These are phyloP conservation scores for Claviceps spartinae DNA, from an alignment of 2,329 filamentous ascomycete species.

Conservation along the genomic window DNA sequence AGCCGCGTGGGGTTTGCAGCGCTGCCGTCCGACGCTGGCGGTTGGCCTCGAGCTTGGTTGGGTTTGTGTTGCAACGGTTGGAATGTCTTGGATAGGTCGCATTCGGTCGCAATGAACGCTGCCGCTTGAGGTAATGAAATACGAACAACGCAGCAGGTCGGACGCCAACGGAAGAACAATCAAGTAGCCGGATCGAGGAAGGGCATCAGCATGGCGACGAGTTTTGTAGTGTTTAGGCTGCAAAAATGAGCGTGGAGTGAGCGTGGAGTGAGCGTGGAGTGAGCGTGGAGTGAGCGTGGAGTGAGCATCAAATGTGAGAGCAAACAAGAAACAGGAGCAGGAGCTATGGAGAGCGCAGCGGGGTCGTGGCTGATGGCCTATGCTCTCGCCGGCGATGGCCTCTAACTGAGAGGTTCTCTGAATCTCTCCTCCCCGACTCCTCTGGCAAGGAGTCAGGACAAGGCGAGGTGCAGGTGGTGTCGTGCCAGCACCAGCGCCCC, in stretches of 20 bases:
- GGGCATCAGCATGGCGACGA: not conserved
- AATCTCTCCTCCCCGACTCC: not conserved
- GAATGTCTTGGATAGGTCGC: not conserved
- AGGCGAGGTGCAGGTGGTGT: not conserved
- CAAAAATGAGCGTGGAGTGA: not conserved
- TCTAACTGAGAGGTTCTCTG: not conserved
- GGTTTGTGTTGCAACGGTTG: not conserved
- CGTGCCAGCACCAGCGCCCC: too few species aligned
- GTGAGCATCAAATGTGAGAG: not conserved
- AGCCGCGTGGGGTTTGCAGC: conserved; percentile 1
- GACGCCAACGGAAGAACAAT: not conserved
- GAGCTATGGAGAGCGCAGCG: conserved; percentile 1
- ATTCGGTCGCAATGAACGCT: conserved; percentile 3
- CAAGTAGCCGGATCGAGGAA: not conserved
- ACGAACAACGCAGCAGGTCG: not conserved
- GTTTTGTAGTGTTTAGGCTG: not conserved
- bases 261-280: not conserved
- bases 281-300: not conserved
- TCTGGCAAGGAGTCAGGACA: not conserved
- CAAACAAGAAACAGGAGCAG: not conserved
- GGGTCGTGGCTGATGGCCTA: conserved; percentile 4
- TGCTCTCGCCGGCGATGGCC: conserved; percentile 2
- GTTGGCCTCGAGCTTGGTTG: not conserved
- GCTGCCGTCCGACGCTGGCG: not conserved
- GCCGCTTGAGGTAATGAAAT: conserved; percentile 1